Evolutionary conservation across 2,329 filamentous ascomycete species (phyloP), one percentile per base, ranked within the genome.

Genomic region (Diaporthe longicolla): DNA sequence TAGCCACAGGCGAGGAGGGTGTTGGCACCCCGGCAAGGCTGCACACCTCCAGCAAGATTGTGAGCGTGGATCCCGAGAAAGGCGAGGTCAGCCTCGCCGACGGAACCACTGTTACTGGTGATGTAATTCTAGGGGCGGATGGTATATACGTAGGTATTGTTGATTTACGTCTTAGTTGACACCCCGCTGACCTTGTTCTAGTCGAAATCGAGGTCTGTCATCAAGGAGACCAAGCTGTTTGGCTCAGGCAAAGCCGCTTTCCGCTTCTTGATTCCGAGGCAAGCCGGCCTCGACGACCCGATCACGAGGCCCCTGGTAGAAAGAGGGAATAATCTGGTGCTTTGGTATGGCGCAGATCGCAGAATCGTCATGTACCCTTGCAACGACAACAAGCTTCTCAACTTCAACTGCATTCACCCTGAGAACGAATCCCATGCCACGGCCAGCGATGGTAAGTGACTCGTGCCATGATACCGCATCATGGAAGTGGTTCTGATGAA

Each of bases 161-260:
- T 35, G 1, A 3, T 11, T 10, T n/a, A 2, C 4, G 43, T n/a
- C 5, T 21, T 4, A 10, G 19, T 13, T n/a, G 15, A 24, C 19
- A 43, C 21, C n/a, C 24, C 8, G 21, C 57, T 72, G 10, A 73
- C 24, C 32, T 24, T 17, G 68, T 1, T 75, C 74, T 54, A 79
- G 55, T 80, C 83, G 0, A 80, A 79, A 6, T 79, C 83, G 32
- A 76, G 79, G n/a, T 55, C 70, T 32, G 74, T 70, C 17, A 77
- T 80, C 65, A 77, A 77, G n/a, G 77, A 81, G 21, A 54, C 73
- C 26, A 79, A 73, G 29, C 80, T 85, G 0, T 84, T 85, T 65
- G 82, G 83, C 43, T 87, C 85, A 4, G 89, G 89, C 3, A 89
- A 90, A 78, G 88, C 86, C 57, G 89, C 89, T 0, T 91, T 90